Conservation (phyloP, 139 green algal species). For the Chlorella vulgaris region DNA sequence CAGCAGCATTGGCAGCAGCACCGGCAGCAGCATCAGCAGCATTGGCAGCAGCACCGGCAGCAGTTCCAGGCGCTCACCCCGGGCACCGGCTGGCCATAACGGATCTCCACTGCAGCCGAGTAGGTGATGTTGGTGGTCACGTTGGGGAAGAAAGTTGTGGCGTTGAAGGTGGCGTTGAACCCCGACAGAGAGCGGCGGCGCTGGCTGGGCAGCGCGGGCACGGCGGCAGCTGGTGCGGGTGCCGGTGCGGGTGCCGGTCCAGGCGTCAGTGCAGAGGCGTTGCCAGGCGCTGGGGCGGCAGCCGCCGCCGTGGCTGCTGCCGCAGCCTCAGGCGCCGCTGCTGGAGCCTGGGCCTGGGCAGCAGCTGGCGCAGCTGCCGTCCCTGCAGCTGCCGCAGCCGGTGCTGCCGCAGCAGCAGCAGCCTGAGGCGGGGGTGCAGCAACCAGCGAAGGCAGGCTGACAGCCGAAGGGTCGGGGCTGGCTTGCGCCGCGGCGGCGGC, state of each 20-base stretch:
- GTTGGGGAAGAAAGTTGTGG: background rate
- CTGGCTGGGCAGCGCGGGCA: background rate
- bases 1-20: background rate
- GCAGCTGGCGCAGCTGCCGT: too few relatives aligned
- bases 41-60: background rate
- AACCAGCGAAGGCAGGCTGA: background rate
- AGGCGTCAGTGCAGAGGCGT: background rate
- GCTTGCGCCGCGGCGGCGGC: too few relatives aligned
- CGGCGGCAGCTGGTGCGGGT: background rate
- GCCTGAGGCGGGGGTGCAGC: too few relatives aligned
- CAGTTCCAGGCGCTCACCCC: background rate
- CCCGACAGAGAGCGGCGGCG: background rate
- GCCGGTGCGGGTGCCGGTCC: background rate
- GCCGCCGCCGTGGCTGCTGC: background rate
- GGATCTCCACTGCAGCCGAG: background rate
- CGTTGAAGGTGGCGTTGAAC: slow-evolving; percentile 2
- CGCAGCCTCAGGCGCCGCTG: too few relatives aligned
- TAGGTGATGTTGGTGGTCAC: background rate
- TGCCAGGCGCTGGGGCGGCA: background rate
- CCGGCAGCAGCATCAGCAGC: background rate
- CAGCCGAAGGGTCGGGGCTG: too few relatives aligned
- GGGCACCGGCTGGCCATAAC: background rate
- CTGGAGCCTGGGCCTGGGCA: too few relatives aligned
- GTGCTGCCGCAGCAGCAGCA: too few relatives aligned
- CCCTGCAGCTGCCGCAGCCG: too few relatives aligned